Evolutionary conservation across 2,329 filamentous ascomycete species (phyloP).

Genomic region (Herpotrichia juniperi): DNA sequence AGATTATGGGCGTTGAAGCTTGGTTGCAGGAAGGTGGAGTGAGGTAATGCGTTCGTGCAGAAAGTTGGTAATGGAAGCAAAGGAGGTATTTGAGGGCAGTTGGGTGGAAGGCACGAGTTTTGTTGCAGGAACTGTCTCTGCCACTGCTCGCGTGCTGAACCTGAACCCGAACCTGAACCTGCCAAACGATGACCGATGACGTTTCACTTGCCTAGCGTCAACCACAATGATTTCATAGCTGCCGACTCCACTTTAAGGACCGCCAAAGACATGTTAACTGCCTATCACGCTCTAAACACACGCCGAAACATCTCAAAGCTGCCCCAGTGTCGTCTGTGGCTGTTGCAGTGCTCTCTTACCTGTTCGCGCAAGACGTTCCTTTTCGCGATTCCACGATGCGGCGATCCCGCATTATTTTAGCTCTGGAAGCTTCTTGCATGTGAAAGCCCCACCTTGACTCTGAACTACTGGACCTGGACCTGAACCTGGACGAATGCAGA

Average conservation of each 20-base stretch:
- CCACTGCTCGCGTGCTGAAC: slow-evolving; percentile 8
- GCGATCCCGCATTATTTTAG: background rate
- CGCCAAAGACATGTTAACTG: background rate
- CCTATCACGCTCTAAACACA: background rate
- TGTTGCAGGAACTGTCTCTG: slow-evolving; percentile 2
- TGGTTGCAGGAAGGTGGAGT: slow-evolving; percentile 1
- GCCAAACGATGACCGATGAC: slow-evolving; percentile 1
- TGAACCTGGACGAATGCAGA: too few relatives aligned
- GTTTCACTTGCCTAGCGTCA: slow-evolving; percentile 8
- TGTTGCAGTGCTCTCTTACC: background rate
- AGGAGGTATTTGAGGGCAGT: slow-evolving; percentile 2
- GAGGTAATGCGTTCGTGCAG: slow-evolving; percentile 11
- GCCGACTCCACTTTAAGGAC: slow-evolving; percentile 1
- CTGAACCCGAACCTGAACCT: background rate
- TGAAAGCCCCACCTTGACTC: background rate
- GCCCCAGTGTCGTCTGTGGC: background rate
- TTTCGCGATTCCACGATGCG: background rate
- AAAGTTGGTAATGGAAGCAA: background rate
- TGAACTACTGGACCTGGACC: too few relatives aligned
- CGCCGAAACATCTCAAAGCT: background rate
- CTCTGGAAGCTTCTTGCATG: background rate
- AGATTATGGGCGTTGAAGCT: background rate
- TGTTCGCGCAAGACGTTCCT: background rate
- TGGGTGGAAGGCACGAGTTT: slow-evolving; percentile 3
- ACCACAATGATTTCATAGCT: slow-evolving; percentile 3